Evolutionary conservation across 2,329 filamentous ascomycete species (phyloP).

Genomic region (Fusarium acutatum): DNA sequence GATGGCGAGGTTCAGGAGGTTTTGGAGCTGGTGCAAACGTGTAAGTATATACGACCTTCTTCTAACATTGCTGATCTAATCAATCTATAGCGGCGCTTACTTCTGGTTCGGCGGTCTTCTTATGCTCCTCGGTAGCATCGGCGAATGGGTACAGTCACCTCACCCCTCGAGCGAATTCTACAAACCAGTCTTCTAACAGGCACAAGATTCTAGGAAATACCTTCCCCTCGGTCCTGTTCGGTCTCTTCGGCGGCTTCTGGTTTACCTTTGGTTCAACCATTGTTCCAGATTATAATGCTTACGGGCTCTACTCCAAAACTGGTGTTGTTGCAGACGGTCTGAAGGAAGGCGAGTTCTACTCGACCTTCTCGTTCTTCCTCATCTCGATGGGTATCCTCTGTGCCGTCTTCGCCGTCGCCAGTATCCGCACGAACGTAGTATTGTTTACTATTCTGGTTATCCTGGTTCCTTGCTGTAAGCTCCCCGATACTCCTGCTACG

Average conservation of each 20-base stretch:
- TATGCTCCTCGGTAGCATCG: background rate
- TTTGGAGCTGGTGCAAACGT: background rate
- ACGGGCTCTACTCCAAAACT: background rate
- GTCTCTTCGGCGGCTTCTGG: background rate
- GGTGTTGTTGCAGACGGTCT: background rate
- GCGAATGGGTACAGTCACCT: background rate
- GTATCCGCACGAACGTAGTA: background rate
- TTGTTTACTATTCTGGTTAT: background rate
- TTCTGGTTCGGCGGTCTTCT: background rate
- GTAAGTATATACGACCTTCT: background rate
- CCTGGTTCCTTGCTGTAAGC: background rate
- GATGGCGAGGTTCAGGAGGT: background rate
- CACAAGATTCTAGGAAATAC: background rate
- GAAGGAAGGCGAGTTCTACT: background rate
- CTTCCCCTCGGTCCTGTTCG: background rate
- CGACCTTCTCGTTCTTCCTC: background rate
- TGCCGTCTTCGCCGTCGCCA: background rate
- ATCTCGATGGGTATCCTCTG: background rate
- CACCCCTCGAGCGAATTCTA: background rate
- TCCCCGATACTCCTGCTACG: fast-evolving
- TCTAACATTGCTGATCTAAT: fast-evolving
- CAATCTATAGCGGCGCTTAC: background rate
- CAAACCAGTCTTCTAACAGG: background rate
- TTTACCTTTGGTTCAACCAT: background rate
- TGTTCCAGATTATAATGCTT: background rate